Evolutionary conservation across 805 yeast genomes (phyloP), one percentile per base, ranked within the genome.

Genomic region (Candida nonsorbophila): DNA sequence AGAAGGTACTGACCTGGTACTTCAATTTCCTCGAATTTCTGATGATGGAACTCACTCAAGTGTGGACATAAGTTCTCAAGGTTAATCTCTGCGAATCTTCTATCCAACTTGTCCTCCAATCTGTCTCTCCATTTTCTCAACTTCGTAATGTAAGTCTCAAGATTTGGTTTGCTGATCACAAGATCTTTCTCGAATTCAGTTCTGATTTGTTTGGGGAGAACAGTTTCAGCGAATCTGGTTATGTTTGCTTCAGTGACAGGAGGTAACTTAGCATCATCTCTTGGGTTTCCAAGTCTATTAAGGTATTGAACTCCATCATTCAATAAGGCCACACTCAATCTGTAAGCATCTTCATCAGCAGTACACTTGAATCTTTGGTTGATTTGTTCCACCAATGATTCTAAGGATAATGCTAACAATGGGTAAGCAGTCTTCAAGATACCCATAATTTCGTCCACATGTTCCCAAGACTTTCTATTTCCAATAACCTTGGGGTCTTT

Each of bases 401-500:
- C 99, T 40, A 94, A 68, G 0, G 97, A 86, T 25, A 92, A 70
- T 0, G 98, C 95, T 38, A 92, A 62, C 30, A 92, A 62, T 2
- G 99, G 99, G 53, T 88, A 92, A 0, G 97, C 96, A 0, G 99
- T 94, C 53, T 92, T 92, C 52, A 94, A 64, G 32, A 92, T 88
- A 14, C 94, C 92, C 84, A 87, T 86, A 33, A 92, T 82, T 47
- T 90, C 97, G 30, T 74, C 80, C 15, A 88, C 88, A 47, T 90
- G 79, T 44, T 86, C 95, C 94, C 95, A 86, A 7, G 97, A 94
- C 55, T 84, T 90, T 33, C 76, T 74, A 20, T 49, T 43, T 3
- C 30, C 30, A 17, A 28, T 20, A 9, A 27, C 22, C 20, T 16
- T 27, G 24, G 13, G 11, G 8, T 19, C 18, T 18, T 26, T 38